Conservation (phyloP, 179 eudicot genomes). For the Drosera spatulata region DNA sequence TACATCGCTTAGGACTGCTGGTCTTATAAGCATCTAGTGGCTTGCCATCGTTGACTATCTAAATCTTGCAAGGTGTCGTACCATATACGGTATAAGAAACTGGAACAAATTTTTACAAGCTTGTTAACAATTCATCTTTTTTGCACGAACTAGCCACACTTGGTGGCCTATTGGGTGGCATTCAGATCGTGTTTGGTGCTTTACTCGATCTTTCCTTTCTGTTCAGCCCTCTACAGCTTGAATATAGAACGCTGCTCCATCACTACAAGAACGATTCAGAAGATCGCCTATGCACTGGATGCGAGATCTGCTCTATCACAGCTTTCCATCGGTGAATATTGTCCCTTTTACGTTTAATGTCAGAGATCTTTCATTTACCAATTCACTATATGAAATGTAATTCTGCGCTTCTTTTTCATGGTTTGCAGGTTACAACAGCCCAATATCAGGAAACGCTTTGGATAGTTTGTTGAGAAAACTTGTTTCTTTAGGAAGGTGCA, state of each 20-base stretch:
- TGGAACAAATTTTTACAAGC: too few relatives aligned
- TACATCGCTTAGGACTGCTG: too few relatives aligned
- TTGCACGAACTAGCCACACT: not conserved
- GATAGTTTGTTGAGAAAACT: slow-evolving; percentile 59
- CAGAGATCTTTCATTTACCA: not conserved
- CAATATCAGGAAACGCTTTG: slow-evolving; percentile 60
- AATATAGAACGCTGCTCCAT: slow-evolving; percentile 80
- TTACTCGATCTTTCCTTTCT: slow-evolving; percentile 2
- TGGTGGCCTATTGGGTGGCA: not conserved
- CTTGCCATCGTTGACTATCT: too few relatives aligned
- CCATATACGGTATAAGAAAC: too few relatives aligned
- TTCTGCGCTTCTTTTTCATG: slow-evolving; percentile 5
- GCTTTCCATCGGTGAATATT: slow-evolving; percentile 57
- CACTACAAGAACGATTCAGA: slow-evolving; percentile 82
- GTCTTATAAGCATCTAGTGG: too few relatives aligned
- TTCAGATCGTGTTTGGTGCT: not conserved
- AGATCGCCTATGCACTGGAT: slow-evolving; percentile 61
- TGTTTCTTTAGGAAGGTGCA: slow-evolving; percentile 50
- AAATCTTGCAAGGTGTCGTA: too few relatives aligned
- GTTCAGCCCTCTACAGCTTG: slow-evolving; percentile 80
- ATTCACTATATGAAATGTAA: not conserved
- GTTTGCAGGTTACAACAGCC: slow-evolving; percentile 67
- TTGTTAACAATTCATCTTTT: not conserved
- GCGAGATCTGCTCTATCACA: slow-evolving; percentile 56
- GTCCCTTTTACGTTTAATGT: not conserved